Conservation (phyloP, 306 rosid species). For the apple (Malus domestica) region DNA sequence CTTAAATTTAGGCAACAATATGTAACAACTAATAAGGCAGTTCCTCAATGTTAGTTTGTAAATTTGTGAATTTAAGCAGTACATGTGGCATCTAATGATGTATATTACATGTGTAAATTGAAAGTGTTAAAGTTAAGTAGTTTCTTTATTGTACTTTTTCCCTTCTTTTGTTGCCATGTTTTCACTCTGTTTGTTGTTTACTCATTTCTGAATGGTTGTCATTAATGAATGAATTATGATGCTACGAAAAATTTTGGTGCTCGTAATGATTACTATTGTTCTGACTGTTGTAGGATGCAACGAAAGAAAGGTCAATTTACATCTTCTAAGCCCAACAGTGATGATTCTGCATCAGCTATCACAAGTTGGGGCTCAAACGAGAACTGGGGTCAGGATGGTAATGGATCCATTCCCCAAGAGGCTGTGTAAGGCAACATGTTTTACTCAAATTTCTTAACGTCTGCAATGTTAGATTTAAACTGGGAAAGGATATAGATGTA, state of each 20-base stretch:
- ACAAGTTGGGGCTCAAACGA: slow-evolving; percentile 51
- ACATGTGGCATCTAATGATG: too few relatives aligned
- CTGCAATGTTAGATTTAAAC: not conserved
- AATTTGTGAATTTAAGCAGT: too few relatives aligned
- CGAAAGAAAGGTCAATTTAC: slow-evolving; percentile 78
- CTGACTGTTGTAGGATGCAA: slow-evolving; percentile 50
- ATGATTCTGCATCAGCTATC: slow-evolving; percentile 49
- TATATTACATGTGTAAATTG: too few relatives aligned
- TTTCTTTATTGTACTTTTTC: too few relatives aligned
- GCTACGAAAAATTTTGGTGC: not conserved
- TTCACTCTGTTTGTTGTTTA: not conserved
- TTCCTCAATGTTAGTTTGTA: not conserved
- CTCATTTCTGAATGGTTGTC: not conserved
- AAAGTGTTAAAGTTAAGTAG: too few relatives aligned
- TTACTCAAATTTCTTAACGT: not conserved
- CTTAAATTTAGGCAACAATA: not conserved
- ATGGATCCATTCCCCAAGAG: slow-evolving; percentile 59
- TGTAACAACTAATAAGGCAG: not conserved
- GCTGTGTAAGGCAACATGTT: slow-evolving; percentile 47
- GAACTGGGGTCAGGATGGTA: slow-evolving; percentile 37
- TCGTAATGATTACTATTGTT: not conserved
- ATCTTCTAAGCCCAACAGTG: slow-evolving; percentile 53
- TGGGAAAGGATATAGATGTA: not conserved
- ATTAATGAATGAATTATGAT: not conserved
- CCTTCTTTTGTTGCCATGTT: not conserved